These are phyloP conservation scores for Sporothrix curviconia DNA, from an alignment of 2,329 filamentous ascomycete species.

Conservation along the genomic window DNA sequence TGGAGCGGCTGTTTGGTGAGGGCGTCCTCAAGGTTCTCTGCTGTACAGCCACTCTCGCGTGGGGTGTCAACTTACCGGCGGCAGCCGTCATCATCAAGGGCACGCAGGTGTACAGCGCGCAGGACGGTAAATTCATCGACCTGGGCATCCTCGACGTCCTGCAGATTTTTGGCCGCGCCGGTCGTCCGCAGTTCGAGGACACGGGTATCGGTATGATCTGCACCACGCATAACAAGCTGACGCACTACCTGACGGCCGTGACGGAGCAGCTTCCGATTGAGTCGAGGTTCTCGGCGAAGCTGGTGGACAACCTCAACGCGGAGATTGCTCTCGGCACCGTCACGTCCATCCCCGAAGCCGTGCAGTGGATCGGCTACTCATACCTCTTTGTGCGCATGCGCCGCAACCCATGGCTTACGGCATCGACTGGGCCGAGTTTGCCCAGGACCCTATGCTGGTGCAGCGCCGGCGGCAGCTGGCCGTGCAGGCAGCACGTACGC, in stretches of 20 bases:
- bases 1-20: conserved; percentile 84
- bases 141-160: conserved; percentile 93
- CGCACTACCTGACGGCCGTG: conserved; percentile 86
- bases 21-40: conserved; percentile 95
- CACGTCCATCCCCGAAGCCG: conserved; percentile 85
- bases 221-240: conserved; percentile 86
- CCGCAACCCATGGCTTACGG: conserved; percentile 82
- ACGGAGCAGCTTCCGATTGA: conserved; percentile 97
- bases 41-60: conserved; percentile 94
- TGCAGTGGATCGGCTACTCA: conserved; percentile 96
- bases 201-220: conserved; percentile 97
- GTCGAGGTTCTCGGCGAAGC: conserved; percentile 86
- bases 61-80: conserved; percentile 97
- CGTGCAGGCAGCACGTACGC: conserved; percentile 76
- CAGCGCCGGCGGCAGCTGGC: conserved; percentile 78
- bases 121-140: conserved; percentile 94
- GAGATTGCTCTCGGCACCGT: conserved; percentile 92
- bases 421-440: conserved; percentile 87
- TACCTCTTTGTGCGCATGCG: conserved; percentile 97
- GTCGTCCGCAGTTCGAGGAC: conserved; percentile 95
- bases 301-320: conserved; percentile 95
- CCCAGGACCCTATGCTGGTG: conserved; percentile 81
- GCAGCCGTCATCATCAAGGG: conserved; percentile 97
- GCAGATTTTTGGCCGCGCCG: conserved; percentile 97
- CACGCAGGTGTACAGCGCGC: conserved; percentile 91